Evolutionary conservation across 2,329 filamentous ascomycete genomes (phyloP), one percentile per base, ranked within the genome.

Genomic region (Conoideocrella luteorostrata): DNA sequence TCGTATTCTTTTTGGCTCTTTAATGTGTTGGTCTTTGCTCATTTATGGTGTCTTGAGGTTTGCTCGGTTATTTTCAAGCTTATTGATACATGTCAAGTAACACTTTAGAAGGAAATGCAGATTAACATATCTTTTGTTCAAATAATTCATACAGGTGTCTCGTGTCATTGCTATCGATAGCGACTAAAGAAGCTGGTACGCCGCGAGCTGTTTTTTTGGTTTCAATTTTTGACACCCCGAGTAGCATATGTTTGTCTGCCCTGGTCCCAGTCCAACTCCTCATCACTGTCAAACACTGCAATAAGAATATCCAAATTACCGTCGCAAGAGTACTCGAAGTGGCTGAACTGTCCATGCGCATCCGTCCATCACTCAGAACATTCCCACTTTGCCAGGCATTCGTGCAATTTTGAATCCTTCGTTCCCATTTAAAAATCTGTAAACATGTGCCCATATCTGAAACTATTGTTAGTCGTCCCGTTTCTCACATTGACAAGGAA

Each of bases 401-500:
- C 21, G 12, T 17, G 9, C 4, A 28, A n/a, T 26, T 23, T 21
- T 29, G 26, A 21, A 13, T 11, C 17, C 15, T 5, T 26, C 20
- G 7, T 15, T 10, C 34, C 7, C 9, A 11, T 32, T 74, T 70
- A 88, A 61, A 89, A 89, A 59, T 89, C 86, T 44, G 72, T 72
- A 69, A 91, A 91, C 52, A 88, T 64, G 61, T 88, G 77, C 38
- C 84, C 85, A 56, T 82, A 82, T 60, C 85, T 88, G 54, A 22
- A 47, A 18, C 29, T 3, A 11, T 24, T 13, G 33, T 44, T 20
- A 51, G 53, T 53, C n/a, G 4, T 44, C 21, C 23, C 21, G 13
- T 5, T 12, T 18, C 20, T 21, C 9, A 18, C 12, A 32, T 18
- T 18, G 13, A 12, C 21, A 44, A 86, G 11, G n/a, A 10, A 21